Conservation (phyloP, 495 filamentous ascomycete genomes). For the Venustampulla echinocandica region DNA sequence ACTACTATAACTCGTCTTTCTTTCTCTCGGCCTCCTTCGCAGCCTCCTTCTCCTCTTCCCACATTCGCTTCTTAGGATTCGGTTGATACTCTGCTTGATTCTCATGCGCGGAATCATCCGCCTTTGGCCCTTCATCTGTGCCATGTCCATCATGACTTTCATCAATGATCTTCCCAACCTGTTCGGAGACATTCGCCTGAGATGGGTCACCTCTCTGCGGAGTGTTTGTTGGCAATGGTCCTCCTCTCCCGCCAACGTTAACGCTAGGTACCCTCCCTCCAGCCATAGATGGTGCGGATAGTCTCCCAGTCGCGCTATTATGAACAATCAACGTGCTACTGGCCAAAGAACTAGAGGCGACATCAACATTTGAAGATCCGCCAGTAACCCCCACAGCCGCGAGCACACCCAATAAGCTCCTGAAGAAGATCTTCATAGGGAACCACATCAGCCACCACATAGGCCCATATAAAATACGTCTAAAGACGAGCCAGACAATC, state of each 20-base stretch:
- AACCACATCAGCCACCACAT: constrained; percentile 82
- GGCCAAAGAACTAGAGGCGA: constrained; percentile 25
- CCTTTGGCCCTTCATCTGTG: constrained; percentile 36
- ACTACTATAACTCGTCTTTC: constrained; percentile 47
- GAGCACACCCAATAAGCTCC: constrained; percentile 37
- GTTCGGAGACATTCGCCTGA: constrained; percentile 32
- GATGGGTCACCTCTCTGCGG: constrained; percentile 10
- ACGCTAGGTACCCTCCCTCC: constrained; percentile 12
- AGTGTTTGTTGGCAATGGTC: constrained; percentile 4
- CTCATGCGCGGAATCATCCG: constrained; percentile 38
- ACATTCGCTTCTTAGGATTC: constrained; percentile 82
- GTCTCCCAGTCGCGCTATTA: constrained; percentile 36
- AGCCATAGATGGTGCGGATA: constrained; percentile 11
- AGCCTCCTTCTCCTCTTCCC: constrained; percentile 40
- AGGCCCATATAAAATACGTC: constrained; percentile 79
- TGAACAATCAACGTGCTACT: constrained; percentile 29
- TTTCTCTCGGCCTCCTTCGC: constrained; percentile 29
- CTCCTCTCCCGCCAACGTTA: constrained; percentile 20
- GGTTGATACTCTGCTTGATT: constrained; percentile 38
- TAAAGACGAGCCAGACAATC: constrained; percentile 75
- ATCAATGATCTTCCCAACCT: constrained; percentile 43
- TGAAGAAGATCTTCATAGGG: constrained; percentile 56
- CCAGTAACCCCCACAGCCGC: constrained; percentile 29
- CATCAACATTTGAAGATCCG: constrained; percentile 18
- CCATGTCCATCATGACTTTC: constrained; percentile 25